Evolutionary conservation across 2,329 filamentous ascomycete species (phyloP), one percentile per base, ranked within the genome.

Genomic region (Cytospora piceicola): DNA sequence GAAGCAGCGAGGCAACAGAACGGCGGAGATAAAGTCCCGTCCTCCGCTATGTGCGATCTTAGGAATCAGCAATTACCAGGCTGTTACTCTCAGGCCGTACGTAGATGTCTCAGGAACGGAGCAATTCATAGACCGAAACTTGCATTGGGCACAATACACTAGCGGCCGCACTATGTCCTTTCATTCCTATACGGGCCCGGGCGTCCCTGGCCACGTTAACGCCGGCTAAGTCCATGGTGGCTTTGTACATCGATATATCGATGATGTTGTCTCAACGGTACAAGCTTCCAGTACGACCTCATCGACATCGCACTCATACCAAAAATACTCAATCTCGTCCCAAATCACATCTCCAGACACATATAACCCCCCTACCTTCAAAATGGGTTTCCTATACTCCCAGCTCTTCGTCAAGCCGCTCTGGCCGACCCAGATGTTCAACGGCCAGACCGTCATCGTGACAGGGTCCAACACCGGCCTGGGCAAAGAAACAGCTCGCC

Each of bases 401-500:
- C 62, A 65, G 27, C 52, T 65, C 15, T 65, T 67, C 55, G 58
- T 65, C 34, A 65, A 42, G 20, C 66, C 66, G 55, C 39, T 22
- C 14, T 67, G 65, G 46, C 66, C 66, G 22, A 67, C 54, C 24
- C 49, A 51, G 34, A 62, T 59, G 39, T 54, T 65, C 27, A 52
- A 56, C 32, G 57, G 62, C 49, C 80, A 75, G 53, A 76, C 73
- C 1, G 68, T 77, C 59, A 72, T 81, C 39, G 73, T 81, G 53
- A 80, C 79, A 0, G 80, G 79, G 11, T 73, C 77, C 22, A 81
- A 79, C 61, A 73, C 73, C 3, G 79, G 80, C 2, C 72, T 82
- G 1, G 79, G 79, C 0, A 71, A 79, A 0, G 79, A 80, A 69
- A 74, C 78, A 1, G 73, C 73, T 8, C 72, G 73, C 0, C 76